phyloP scores from a whole-genome alignment of 1,139 yeast species.

The Yamadazyma diddensiae region DNA sequence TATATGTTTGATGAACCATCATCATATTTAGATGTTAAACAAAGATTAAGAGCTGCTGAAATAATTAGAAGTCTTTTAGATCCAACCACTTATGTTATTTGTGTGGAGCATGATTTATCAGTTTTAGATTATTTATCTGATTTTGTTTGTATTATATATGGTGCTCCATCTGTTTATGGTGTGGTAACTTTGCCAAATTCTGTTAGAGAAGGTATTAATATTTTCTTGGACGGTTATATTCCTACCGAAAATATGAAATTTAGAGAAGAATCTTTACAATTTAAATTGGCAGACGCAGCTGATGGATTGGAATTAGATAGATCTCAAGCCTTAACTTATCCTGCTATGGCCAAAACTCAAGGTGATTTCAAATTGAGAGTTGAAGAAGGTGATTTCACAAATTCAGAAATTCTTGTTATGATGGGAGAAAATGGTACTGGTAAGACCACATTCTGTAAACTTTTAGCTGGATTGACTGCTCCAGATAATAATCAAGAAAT shows the following conservation, averaged over 20 bases:
- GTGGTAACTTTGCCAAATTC: constrained; percentile 94
- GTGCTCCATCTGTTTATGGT: constrained; percentile 98
- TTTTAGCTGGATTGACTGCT: constrained; percentile 87
- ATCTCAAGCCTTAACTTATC: constrained; percentile 74
- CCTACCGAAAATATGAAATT: constrained; percentile 96
- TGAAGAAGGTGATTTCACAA: constrained; percentile 86
- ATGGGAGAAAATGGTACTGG: constrained; percentile 99
- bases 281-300: constrained; percentile 89
- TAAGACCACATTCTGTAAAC: constrained; percentile 93
- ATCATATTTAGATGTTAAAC: constrained; percentile 95
- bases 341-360: constrained; percentile 82
- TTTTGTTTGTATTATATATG: constrained; percentile 92
- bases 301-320: constrained; percentile 77
- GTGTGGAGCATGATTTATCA: constrained; percentile 97
- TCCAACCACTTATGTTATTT: constrained; percentile 80
- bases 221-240: constrained; percentile 95
- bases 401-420: constrained; percentile 96
- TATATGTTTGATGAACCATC: constrained; percentile 99
- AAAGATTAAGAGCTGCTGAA: constrained; percentile 95
- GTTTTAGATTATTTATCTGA: constrained; percentile 95
- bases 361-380: constrained; percentile 89
- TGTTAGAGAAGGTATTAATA: constrained; percentile 98
- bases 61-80: constrained; percentile 81
- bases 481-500: constrained; percentile 79
- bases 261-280: constrained; percentile 92